phyloP scores from a whole-genome alignment of 257 asterid genomes.

The Solanum chaucha region DNA sequence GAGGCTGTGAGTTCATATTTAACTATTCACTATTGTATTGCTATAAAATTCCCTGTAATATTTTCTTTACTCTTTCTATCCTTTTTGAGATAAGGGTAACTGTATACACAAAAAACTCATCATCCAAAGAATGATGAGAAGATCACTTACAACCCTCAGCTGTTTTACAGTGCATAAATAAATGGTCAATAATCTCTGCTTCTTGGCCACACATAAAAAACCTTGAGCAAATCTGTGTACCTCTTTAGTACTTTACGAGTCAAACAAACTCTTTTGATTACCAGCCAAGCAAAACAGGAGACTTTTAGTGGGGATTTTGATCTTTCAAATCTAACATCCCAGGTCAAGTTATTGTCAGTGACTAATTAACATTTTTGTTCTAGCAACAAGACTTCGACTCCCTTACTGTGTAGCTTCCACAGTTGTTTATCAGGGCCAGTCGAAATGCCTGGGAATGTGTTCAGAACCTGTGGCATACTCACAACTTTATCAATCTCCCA shows the following conservation, averaged over 20 bases:
- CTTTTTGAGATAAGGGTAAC: neutral
- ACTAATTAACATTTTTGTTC: neutral
- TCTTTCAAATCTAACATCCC: neutral
- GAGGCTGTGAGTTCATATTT: neutral
- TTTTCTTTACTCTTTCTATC: neutral
- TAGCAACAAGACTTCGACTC: neutral
- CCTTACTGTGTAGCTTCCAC: neutral
- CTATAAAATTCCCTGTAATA: neutral
- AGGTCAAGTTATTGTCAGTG: neutral
- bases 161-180: neutral
- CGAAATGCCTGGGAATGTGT: neutral
- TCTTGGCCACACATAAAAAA: neutral
- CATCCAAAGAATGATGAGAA: neutral
- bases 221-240: neutral
- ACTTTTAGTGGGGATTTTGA: neutral
- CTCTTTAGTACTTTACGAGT: neutral
- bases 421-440: neutral
- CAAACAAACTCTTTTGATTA: neutral
- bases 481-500: neutral
- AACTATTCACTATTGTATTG: neutral
- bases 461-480: neutral
- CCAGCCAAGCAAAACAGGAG: neutral
- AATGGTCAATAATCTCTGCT: neutral
- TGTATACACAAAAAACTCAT: neutral
- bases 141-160: neutral